These are phyloP conservation scores for Schizosaccharomyces japonicus DNA, from an alignment of 805 yeast species.

Conservation along the genomic window DNA sequence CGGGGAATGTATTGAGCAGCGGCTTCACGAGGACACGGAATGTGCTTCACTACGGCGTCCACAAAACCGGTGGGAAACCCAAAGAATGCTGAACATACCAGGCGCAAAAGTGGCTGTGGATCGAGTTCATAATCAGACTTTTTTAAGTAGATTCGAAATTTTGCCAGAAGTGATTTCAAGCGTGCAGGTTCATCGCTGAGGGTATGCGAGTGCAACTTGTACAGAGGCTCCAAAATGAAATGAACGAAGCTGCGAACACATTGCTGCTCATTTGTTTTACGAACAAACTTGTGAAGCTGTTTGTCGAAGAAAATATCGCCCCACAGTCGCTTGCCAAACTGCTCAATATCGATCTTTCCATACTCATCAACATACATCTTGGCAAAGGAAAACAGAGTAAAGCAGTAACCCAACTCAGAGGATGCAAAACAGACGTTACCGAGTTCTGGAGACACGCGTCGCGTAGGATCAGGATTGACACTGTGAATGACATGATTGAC, in stretches of 20 bases:
- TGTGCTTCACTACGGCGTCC: conserved; percentile 20
- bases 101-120: conserved; percentile 32
- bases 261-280: conserved; percentile 13
- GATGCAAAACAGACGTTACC: conserved; percentile 61
- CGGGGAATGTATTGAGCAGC: conserved; percentile 10
- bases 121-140: conserved; percentile 22
- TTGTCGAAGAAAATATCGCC: conserved; percentile 39
- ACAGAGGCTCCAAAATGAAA: conserved; percentile 56
- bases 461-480: conserved; percentile 10
- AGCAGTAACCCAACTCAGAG: conserved; percentile 33
- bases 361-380: conserved; percentile 21
- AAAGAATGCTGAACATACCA: conserved; percentile 33
- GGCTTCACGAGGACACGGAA: conserved; percentile 21
- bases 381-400: conserved; percentile 45
- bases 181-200: conserved; percentile 28
- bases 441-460: conserved; percentile 30
- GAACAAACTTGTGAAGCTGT: conserved; percentile 23
- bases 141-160: conserved; percentile 23
- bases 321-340: conserved; percentile 43
- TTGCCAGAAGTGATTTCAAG: conserved; percentile 23
- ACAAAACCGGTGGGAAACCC: conserved; percentile 29
- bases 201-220: conserved; percentile 37
- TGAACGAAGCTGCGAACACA: conserved; percentile 27
- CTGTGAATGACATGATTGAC: conserved; percentile 29
- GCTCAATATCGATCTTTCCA: conserved; percentile 16